Evolutionary conservation across 495 filamentous ascomycete species (phyloP).

Genomic region (Oleoguttula mirabilis): DNA sequence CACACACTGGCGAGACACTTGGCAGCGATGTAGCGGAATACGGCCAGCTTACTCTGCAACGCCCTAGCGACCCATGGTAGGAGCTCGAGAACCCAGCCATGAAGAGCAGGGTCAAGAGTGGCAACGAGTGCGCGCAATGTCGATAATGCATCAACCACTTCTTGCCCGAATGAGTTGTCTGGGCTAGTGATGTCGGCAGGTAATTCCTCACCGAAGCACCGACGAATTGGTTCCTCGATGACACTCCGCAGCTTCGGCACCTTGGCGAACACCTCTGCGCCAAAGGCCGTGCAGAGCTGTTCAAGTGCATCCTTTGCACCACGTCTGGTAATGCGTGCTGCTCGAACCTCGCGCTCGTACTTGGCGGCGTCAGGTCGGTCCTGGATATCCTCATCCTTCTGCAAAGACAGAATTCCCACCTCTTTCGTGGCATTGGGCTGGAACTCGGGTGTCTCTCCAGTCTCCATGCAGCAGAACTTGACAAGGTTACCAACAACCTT

Average conservation of each 20-base stretch:
- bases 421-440: conserved; percentile 60
- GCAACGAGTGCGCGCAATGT: conserved; percentile 81
- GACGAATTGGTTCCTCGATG: conserved; percentile 66
- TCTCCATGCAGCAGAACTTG: conserved; percentile 94
- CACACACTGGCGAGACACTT: conserved; percentile 97
- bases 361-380: conserved; percentile 82
- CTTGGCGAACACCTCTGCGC: conserved; percentile 56
- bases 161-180: conserved; percentile 65
- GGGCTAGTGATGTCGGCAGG: conserved; percentile 57
- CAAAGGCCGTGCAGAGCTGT: conserved; percentile 69
- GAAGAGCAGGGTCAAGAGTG: conserved; percentile 59
- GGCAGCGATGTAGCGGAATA: conserved; percentile 90
- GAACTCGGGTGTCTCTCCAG: conserved; percentile 94
- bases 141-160: conserved; percentile 85
- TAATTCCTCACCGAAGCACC: conserved; percentile 60
- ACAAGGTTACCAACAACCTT: conserved; percentile 89
- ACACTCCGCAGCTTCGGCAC: conserved; percentile 68
- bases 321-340: conserved; percentile 74
- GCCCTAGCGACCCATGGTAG: conserved; percentile 81
- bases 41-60: conserved; percentile 71
- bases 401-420: conserved; percentile 72
- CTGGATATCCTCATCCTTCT: conserved; percentile 91
- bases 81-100: conserved; percentile 65
- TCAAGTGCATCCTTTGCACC: conserved; percentile 93
- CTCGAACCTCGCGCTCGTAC: conserved; percentile 74